Percentiles rank a stretch among this genome's conserved stretches.
Evolutionary conservation across 2,329 filamentous ascomycete genomes (phyloP).

Genomic region (Fusarium staphyleae): DNA sequence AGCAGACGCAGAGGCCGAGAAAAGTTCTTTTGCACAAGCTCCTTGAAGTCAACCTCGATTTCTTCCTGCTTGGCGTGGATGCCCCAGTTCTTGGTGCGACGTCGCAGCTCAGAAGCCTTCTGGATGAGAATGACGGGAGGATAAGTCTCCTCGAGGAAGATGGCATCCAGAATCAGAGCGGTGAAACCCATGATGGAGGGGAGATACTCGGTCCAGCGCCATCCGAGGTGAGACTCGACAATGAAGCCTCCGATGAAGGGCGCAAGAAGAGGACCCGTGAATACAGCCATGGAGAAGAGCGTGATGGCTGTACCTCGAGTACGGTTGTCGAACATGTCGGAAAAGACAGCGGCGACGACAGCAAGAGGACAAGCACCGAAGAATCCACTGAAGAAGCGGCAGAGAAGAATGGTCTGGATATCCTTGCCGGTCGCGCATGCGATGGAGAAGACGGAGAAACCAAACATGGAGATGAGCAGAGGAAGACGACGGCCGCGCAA

Average conservation of each 20-base stretch:
- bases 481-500: conserved; percentile 71
- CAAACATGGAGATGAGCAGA: conserved; percentile 67
- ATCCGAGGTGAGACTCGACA: conserved; percentile 66
- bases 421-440: conserved; percentile 71
- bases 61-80: conserved; percentile 76
- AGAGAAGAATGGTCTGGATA: conserved; percentile 72
- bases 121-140: conserved; percentile 69
- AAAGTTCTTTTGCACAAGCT: conserved; percentile 72
- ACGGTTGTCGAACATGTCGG: conserved; percentile 73
- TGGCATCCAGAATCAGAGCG: conserved; percentile 64
- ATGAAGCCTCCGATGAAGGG: conserved; percentile 76
- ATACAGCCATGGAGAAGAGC: conserved; percentile 59
- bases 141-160: conserved; percentile 74
- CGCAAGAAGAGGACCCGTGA: conserved; percentile 70
- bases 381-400: conserved; percentile 77
- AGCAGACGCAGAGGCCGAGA: conserved; percentile 71
- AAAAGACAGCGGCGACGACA: conserved; percentile 74
- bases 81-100: conserved; percentile 72
- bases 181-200: conserved; percentile 67
- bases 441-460: conserved; percentile 73
- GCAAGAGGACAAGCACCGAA: conserved; percentile 74
- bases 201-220: conserved; percentile 77
- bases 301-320: conserved; percentile 60
- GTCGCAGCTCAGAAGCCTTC: conserved; percentile 67
- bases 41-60: conserved; percentile 70